Conservation (phyloP, 2,329 filamentous ascomycete genomes). For the Tricladium varicosporioides region DNA sequence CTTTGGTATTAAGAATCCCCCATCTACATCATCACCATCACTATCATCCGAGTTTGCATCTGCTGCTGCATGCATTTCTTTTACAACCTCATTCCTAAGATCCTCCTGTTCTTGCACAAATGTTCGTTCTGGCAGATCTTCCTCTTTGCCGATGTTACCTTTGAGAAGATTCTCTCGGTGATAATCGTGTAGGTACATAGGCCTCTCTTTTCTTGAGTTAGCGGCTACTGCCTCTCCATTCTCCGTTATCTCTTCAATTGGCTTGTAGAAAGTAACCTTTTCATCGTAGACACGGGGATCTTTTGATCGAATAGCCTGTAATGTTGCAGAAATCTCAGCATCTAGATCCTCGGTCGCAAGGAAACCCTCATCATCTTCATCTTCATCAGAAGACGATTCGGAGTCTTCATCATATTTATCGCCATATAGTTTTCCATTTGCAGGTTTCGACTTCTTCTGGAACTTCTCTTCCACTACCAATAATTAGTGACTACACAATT, state of each 20-base stretch:
- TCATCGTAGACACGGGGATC: constrained; percentile 90
- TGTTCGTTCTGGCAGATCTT: constrained; percentile 59
- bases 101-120: constrained; percentile 88
- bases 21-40: constrained; percentile 51
- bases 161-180: constrained; percentile 86
- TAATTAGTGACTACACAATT: constrained; percentile 19
- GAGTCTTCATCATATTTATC: constrained; percentile 50
- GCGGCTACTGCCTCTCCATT: constrained; percentile 29
- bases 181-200: constrained; percentile 84
- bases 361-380: constrained; percentile 87
- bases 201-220: constrained; percentile 68
- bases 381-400: constrained; percentile 71
- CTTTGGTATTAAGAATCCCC: constrained; percentile 75
- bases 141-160: constrained; percentile 60
- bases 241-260: constrained; percentile 52
- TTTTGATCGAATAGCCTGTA: constrained; percentile 84
- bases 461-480: constrained; percentile 83
- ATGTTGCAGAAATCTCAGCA: constrained; percentile 79
- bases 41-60: constrained; percentile 46
- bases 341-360: constrained; percentile 84
- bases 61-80: constrained; percentile 71
- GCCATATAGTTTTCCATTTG: constrained; percentile 41
- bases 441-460: constrained; percentile 41
- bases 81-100: constrained; percentile 73
- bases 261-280: constrained; percentile 72